Conservation (phyloP, 495 filamentous ascomycete genomes). For the Recurvomyces mirabilis region DNA sequence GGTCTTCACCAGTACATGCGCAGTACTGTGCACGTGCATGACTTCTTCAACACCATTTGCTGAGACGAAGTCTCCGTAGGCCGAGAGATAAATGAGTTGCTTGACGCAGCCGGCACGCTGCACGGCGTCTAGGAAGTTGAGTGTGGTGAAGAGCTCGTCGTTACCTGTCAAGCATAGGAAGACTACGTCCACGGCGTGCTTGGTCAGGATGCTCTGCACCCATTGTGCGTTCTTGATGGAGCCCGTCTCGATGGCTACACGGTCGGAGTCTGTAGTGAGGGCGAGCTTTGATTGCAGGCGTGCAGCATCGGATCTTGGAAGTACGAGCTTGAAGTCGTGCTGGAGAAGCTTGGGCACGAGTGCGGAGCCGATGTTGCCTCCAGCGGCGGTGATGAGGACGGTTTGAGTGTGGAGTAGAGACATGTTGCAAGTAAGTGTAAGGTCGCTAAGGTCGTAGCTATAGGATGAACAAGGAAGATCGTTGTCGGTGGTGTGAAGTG, state of each 20-base stretch:
- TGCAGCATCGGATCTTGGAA: not conserved
- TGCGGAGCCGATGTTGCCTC: not conserved
- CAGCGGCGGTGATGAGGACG: constrained; percentile 1
- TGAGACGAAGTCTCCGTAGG: constrained; percentile 5
- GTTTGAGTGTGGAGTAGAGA: no score
- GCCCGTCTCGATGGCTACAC: constrained; percentile 6
- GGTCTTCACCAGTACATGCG: not conserved
- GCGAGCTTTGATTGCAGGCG: no score
- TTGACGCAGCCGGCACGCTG: constrained; percentile 11
- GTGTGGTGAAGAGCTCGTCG: constrained; percentile 13
- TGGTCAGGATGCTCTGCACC: not conserved
- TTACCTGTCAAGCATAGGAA: constrained; percentile 15
- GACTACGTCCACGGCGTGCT: constrained; percentile 8
- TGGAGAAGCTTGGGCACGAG: not conserved
- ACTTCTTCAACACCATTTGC: not conserved
- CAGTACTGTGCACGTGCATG: not conserved
- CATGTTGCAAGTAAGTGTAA: no score
- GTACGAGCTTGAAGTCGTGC: not conserved
- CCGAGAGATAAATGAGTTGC: constrained; percentile 13
- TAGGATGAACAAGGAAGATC: no score
- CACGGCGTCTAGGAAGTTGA: constrained; percentile 13
- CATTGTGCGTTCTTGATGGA: constrained; percentile 14
- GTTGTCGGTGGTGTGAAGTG: no score
- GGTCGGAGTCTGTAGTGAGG: not conserved
- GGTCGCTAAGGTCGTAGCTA: no score